A percentile compares a stretch with the other conserved stretches of the same genome.
phyloP scores from a whole-genome alignment of 495 filamentous ascomycete species.

The Aspergillus haitiensis region DNA sequence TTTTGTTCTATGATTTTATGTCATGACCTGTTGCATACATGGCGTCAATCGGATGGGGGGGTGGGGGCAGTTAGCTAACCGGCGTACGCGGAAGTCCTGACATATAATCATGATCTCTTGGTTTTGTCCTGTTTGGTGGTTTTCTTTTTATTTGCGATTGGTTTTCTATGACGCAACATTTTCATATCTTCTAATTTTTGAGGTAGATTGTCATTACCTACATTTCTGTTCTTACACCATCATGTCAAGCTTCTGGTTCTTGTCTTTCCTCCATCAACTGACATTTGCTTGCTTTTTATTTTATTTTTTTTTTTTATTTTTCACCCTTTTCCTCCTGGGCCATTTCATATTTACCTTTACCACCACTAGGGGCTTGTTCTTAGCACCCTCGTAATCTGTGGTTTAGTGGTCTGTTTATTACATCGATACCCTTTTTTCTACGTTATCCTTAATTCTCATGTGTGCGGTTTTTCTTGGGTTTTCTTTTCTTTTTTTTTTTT shows the following conservation, averaged over 20 bases:
- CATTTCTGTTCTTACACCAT: constrained; percentile 17
- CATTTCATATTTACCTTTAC: constrained; percentile 25
- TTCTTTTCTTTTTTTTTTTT: constrained; percentile 1
- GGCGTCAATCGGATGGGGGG: constrained; percentile 38
- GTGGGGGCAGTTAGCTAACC: constrained; percentile 28
- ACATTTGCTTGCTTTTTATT: constrained; percentile 29
- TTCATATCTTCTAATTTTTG: constrained; percentile 11
- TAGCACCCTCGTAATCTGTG: constrained; percentile 18
- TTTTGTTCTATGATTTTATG: constrained; percentile 25
- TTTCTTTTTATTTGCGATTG: constrained; percentile 15
- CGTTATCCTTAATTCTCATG: constrained; percentile 15
- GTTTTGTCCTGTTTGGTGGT: constrained; percentile 19
- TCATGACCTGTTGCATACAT: constrained; percentile 43
- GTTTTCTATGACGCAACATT: constrained; percentile 20
- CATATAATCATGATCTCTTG: constrained; percentile 24
- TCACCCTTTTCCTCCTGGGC: constrained; percentile 23
- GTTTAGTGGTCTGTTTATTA: constrained; percentile 23
- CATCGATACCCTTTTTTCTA: constrained; percentile 42
- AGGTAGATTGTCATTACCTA: background rate
- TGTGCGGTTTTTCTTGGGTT: constrained; percentile 18
- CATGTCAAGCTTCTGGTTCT: constrained; percentile 19
- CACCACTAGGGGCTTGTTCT: background rate
- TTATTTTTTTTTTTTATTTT: constrained; percentile 20
- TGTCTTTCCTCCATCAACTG: constrained; percentile 5
- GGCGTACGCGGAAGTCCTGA: constrained; percentile 40